Percentiles rank a stretch among this genome's conserved stretches.
Evolutionary conservation across 148 eudicot genomes (phyloP).

Genomic region (Cornus suecica): DNA sequence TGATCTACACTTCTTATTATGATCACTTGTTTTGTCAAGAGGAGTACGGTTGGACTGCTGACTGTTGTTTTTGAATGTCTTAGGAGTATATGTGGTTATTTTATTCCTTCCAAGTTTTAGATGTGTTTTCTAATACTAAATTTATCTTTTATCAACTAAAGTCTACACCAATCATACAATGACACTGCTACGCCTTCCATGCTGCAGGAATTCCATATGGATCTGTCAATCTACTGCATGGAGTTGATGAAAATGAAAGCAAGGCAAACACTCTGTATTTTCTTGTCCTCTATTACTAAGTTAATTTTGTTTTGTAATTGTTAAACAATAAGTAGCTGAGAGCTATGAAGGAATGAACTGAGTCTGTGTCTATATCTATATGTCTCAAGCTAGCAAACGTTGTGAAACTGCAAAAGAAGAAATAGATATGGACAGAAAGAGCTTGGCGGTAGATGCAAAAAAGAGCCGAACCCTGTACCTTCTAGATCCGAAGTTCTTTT

Average conservation of each 20-base stretch:
- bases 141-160: too few species aligned
- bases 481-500: too few species aligned
- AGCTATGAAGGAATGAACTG: too few species aligned
- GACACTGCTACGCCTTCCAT: conserved; percentile 6
- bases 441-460: too few species aligned
- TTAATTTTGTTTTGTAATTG: conserved; percentile 1
- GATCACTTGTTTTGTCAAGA: neutral
- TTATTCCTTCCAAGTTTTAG: neutral
- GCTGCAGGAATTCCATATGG: conserved; percentile 96
- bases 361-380: too few species aligned
- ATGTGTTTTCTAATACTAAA: neutral
- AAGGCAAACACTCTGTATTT: conserved; percentile 54
- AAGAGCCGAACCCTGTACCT: too few species aligned
- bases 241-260: conserved; percentile 98
- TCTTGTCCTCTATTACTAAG: conserved; percentile 22
- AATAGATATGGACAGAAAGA: too few species aligned
- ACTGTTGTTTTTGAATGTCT: neutral
- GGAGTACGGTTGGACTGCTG: neutral
- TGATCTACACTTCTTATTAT: neutral
- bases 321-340: too few species aligned
- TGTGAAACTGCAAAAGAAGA: too few species aligned
- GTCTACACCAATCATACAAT: neutral
- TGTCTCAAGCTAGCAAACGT: too few species aligned
- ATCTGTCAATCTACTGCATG: conserved; percentile 82
- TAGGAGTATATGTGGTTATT: neutral